Evolutionary conservation across 805 yeast species (phyloP), one percentile per base, ranked within the genome.

Genomic region (Metschnikowia chrysomelidarum): DNA sequence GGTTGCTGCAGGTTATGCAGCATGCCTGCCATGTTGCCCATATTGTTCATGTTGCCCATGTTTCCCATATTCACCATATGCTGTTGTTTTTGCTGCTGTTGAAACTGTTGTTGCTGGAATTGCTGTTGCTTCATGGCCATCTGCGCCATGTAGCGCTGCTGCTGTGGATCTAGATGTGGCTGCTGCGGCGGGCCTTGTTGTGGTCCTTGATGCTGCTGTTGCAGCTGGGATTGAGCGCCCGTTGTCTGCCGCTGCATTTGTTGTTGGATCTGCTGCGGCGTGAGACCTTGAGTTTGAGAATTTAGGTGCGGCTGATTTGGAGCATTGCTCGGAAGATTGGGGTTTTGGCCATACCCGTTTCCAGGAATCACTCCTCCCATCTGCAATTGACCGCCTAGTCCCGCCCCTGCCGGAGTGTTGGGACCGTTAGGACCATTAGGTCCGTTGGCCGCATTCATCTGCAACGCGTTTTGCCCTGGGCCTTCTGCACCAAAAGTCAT

Each of bases 121-220:
- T 45, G 56, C 35, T 48, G 56, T 35, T 53, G 57, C 34, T 44
- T 45, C 52, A 47, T 53, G 53, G 48, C 43, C 53, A 56, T 46
- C 38, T 46, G 52, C 49, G 49, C 46, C 52, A 48, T 44, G 32
- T 47, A 38, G 29, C 51, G 55, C 35, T 51, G 60, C 36, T 43
- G 49, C 25, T 47, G 37, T 3, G 38, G 39, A 26, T 43, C 47
- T 27, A 33, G 28, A 23, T 28, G 32, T 2, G 40, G 35, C 7
- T 32, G 39, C 9, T 19, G 34, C 18, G 21, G 30, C 12, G 25
- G 39, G 3, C 30, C 34, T 11, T 29, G 34, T 6, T 18, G 13
- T 16, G 23, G 34, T 7, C 34, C 22, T 25, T 32, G 36, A 7
- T 7, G n/a, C 19, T 20, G 30, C 13, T 19, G 36, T 26, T 27